Conservation (phyloP, 345 rosid species). For the Populus nigra region DNA sequence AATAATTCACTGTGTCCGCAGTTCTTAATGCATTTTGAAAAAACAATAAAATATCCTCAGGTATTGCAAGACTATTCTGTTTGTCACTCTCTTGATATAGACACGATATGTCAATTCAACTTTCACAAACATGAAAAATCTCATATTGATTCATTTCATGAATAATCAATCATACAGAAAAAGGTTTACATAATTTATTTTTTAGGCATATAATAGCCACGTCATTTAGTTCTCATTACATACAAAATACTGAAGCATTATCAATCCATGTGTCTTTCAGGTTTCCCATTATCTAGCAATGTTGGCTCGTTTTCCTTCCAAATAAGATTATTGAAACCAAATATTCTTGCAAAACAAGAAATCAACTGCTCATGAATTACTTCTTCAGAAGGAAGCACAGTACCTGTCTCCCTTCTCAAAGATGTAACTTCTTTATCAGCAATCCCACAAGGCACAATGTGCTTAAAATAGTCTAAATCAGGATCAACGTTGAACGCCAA, state of each 20-base stretch:
- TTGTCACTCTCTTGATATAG: not conserved
- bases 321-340: constrained; percentile 48
- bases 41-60: not conserved
- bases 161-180: not conserved
- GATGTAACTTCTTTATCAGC: constrained; percentile 80
- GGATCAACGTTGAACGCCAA: constrained; percentile 81
- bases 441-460: constrained; percentile 91
- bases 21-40: not conserved
- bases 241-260: constrained; percentile 22
- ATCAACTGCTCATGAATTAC: constrained; percentile 71
- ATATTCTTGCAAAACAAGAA: constrained; percentile 58
- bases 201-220: constrained; percentile 9
- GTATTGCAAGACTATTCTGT: not conserved
- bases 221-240: constrained; percentile 18
- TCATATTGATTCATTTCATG: not conserved
- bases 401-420: constrained; percentile 63
- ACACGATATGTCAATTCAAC: not conserved
- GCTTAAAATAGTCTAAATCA: constrained; percentile 77
- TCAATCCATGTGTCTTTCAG: not conserved
- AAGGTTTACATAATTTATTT: not conserved
- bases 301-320: constrained; percentile 45
- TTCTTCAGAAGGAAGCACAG: constrained; percentile 61
- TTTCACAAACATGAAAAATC: not conserved
- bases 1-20: not conserved
- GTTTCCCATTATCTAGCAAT: constrained; percentile 26